Conservation (phyloP, 169 alveolate genomes). For the Eimeria sp. region DNA sequence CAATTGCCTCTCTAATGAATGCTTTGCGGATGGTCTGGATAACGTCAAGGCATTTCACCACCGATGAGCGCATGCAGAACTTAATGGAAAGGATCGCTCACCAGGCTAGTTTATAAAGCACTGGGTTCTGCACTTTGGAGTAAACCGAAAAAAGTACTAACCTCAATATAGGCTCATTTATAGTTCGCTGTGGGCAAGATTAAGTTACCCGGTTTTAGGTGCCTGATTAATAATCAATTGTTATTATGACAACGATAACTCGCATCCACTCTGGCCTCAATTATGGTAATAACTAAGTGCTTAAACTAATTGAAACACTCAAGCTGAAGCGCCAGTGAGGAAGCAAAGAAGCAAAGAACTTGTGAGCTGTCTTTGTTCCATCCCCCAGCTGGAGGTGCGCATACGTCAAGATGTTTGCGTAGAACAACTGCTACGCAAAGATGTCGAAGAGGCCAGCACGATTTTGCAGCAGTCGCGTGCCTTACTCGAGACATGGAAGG, state of each 20-base stretch:
- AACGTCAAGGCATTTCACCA: conserved; percentile 86
- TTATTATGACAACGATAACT: no score
- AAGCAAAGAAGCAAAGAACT: background rate
- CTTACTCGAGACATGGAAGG: conserved; percentile 60
- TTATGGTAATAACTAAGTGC: no score
- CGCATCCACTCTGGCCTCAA: no score
- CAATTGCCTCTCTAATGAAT: conserved; percentile 84
- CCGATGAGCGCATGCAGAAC: conserved; percentile 87
- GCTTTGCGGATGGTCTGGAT: conserved; percentile 87
- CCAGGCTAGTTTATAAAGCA: conserved; percentile 78
- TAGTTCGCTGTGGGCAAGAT: no score
- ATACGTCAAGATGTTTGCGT: conserved; percentile 53
- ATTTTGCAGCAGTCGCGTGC: conserved; percentile 43
- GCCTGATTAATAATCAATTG: no score
- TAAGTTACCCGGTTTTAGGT: no score
- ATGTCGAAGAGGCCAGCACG: conserved; percentile 28
- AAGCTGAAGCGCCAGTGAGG: no score
- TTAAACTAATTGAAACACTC: no score
- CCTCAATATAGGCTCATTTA: no score
- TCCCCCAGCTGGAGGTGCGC: conserved; percentile 52
- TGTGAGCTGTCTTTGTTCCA: background rate
- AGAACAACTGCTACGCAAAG: conserved; percentile 46
- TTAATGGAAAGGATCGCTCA: conserved; percentile 85
- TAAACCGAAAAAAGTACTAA: background rate
- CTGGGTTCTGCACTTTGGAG: background rate